Evolutionary conservation across 2,329 filamentous ascomycete genomes (phyloP).

Genomic region (Ophiostoma piceae): DNA sequence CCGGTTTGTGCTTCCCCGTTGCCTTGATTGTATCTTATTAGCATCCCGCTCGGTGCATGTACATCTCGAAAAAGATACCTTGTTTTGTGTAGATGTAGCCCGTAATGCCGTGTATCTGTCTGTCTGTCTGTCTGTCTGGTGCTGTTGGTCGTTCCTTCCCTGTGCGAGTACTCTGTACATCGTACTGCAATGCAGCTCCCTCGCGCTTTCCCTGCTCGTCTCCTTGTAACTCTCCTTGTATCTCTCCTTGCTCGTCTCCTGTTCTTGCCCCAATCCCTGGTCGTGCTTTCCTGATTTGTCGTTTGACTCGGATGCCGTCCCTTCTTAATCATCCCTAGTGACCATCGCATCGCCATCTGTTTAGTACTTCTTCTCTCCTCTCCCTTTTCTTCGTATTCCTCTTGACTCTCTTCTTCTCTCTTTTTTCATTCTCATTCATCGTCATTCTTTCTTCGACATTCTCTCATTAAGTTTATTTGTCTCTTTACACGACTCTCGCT

Average conservation of each 20-base stretch:
- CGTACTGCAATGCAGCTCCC: not conserved
- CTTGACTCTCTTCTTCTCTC: not conserved
- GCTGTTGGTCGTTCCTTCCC: not conserved
- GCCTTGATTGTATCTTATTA: constrained; percentile 10
- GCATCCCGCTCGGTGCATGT: not conserved
- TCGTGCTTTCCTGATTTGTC: constrained; percentile 12
- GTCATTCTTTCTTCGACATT: constrained; percentile 16
- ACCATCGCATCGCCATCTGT: constrained; percentile 5
- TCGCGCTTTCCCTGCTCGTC: not conserved
- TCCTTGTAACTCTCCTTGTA: not conserved
- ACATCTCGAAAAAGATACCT: not conserved
- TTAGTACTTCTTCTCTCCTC: not conserved
- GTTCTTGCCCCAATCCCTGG: constrained; percentile 7
- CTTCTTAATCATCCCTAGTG: constrained; percentile 12
- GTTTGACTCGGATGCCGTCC: constrained; percentile 6
- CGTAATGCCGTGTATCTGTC: constrained; percentile 5
- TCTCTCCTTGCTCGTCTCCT: not conserved
- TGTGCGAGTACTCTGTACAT: not conserved
- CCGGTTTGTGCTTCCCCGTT: constrained; percentile 12
- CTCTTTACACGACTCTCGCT: not conserved
- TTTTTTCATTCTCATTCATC: constrained; percentile 6
- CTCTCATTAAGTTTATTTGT: constrained; percentile 18
- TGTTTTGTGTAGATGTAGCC: constrained; percentile 10
- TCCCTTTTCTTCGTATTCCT: not conserved
- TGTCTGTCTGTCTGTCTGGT: not conserved